Base-by-base conservation (phyloP, 1,139 yeast species). In the Pichia sp. region DNA sequence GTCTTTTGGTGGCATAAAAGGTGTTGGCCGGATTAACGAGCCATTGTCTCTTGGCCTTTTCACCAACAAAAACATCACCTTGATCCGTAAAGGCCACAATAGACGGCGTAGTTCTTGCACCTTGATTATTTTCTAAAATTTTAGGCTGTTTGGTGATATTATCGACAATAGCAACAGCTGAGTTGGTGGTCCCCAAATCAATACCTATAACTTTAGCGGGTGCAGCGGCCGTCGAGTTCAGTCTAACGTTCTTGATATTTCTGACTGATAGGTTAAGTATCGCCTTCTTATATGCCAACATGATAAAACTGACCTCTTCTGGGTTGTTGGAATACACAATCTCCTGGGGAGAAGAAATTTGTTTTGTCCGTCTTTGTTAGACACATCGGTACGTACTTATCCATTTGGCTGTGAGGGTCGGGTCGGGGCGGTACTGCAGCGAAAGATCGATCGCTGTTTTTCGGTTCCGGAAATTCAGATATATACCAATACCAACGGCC, bases 171-270 rank as follows among this genome's bases (percentile, higher is more conserved):
- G 92, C 92, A 7, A 82, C 92, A 0, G 92, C 92, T 11, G 90
- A 82, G 56, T 84, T 84, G 11, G 94, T 84, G 4, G 94, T 84
- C 11, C 94, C 94, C 41, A 84, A 63, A 59, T 84, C 94, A 49
- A 84, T 82, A 38, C 94, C 94, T 43, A 84, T 75, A 3, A 83
- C 87, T 47, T 58, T 55, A 3, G 49, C 40, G 5, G 53, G 42
- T 10, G 33, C 7, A 31, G 10, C 33, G 7, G 33, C 7, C 10
- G 33, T 31, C 9, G 7, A 8, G 10, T 31, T 31, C 7, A 31
- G 10, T 10, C 33, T 31, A 16, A 16, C 23, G 23, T 16, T 16
- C 23, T 16, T 16, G 2, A 16, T 16, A 16, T 16, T 16, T 16
- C 23, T 16, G 23, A 16, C 23, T 16, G 23, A 16, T 16, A 16